These are phyloP conservation scores for Pichia paraexigua DNA, from an alignment of 805 yeast species.

Conservation along the genomic window DNA sequence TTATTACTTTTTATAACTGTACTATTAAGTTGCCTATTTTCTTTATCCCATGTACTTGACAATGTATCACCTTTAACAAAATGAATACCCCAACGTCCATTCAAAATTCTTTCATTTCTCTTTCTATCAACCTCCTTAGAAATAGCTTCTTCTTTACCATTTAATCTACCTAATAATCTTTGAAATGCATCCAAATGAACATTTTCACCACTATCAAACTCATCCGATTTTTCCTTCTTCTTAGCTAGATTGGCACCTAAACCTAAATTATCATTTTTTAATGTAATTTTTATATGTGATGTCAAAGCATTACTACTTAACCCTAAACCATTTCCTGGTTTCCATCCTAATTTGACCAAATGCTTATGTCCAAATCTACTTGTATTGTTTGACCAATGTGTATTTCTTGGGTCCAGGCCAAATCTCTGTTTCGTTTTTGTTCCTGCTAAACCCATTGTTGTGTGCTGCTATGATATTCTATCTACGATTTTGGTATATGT, in stretches of 20 bases:
- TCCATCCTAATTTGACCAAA: conserved; percentile 81
- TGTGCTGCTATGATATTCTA: not conserved
- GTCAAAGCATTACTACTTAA: conserved; percentile 57
- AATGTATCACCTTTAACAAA: conserved; percentile 82
- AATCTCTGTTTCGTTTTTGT: conserved; percentile 72
- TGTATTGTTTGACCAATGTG: conserved; percentile 86
- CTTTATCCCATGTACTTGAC: conserved; percentile 74
- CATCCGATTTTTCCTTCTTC: conserved; percentile 45
- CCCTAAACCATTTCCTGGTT: conserved; percentile 86
- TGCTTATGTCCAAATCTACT: conserved; percentile 83
- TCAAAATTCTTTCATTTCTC: conserved; percentile 60
- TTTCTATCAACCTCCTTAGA: conserved; percentile 59
- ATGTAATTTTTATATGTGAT: conserved; percentile 71
- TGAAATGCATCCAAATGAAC: conserved; percentile 93
- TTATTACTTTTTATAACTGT: conserved; percentile 16
- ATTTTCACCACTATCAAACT: conserved; percentile 72
- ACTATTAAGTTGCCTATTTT: conserved; percentile 30
- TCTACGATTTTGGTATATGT: too few relatives aligned
- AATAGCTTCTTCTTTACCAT: conserved; percentile 72
- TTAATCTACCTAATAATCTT: conserved; percentile 77
- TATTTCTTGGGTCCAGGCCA: conserved; percentile 90
- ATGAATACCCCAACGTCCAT: conserved; percentile 81
- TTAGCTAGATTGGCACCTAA: conserved; percentile 72
- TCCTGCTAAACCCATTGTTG: conserved; percentile 75
- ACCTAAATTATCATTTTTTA: conserved; percentile 80